Percentiles rank a stretch among this genome's conserved stretches.
Evolutionary conservation across 2,329 filamentous ascomycete genomes (phyloP).

Genomic region (Fusarium goolgardi): DNA sequence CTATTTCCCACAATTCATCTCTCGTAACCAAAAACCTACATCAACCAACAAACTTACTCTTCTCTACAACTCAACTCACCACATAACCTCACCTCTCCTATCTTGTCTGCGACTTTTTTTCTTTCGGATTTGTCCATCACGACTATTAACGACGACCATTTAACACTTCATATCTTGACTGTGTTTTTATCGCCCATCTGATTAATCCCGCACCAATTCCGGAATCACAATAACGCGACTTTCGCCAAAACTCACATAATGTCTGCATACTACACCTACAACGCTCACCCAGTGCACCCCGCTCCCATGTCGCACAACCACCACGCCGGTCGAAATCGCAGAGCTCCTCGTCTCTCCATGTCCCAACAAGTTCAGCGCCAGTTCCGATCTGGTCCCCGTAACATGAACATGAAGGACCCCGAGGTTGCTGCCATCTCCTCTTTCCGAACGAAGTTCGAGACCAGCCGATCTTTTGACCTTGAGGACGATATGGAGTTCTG

Average conservation of each 20-base stretch:
- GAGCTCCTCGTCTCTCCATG: constrained; percentile 82
- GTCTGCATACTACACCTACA: constrained; percentile 74
- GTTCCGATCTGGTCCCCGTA: constrained; percentile 79
- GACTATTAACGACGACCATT: constrained; percentile 22
- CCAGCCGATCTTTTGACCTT: constrained; percentile 91
- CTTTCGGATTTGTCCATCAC: constrained; percentile 23
- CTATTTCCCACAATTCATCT: constrained; percentile 44
- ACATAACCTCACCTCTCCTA: constrained; percentile 6
- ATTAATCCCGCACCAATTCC: constrained; percentile 48
- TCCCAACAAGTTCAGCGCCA: constrained; percentile 88
- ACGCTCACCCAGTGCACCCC: constrained; percentile 68
- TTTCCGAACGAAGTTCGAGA: constrained; percentile 90
- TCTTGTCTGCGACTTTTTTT: constrained; percentile 25
- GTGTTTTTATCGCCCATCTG: constrained; percentile 31
- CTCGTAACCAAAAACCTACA: constrained; percentile 37
- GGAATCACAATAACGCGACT: constrained; percentile 30
- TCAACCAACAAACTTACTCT: constrained; percentile 39
- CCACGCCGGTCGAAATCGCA: constrained; percentile 85
- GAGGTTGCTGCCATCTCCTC: constrained; percentile 80
- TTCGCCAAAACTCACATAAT: constrained; percentile 55
- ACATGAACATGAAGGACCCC: constrained; percentile 81
- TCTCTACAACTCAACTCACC: constrained; percentile 16
- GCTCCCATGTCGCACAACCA: constrained; percentile 77
- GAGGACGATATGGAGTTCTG: constrained; percentile 98
- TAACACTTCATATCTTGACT: constrained; percentile 29